These are phyloP conservation scores for Solanum megistacrolobum DNA, from an alignment of 257 asterid genomes.

Conservation along the genomic window DNA sequence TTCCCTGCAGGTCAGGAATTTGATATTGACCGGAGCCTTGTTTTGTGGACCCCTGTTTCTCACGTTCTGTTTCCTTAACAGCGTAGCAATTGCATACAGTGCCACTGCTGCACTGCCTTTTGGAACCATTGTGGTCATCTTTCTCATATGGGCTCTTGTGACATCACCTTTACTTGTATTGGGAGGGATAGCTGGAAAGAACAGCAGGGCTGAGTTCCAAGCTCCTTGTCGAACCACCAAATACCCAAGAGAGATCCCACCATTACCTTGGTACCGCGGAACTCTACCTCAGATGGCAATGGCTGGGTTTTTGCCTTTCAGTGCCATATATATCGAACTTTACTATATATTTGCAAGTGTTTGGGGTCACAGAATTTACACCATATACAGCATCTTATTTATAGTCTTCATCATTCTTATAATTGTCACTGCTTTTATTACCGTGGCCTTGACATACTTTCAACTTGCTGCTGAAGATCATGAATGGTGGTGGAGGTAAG, in stretches of 20 bases:
- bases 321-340: slow-evolving; percentile 24
- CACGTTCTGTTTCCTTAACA: slow-evolving; percentile 24
- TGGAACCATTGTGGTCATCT: slow-evolving; percentile 22
- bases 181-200: slow-evolving; percentile 28
- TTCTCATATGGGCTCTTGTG: slow-evolving; percentile 25
- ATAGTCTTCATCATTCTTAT: slow-evolving; percentile 18
- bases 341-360: slow-evolving; percentile 29
- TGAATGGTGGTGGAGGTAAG: slow-evolving; percentile 32
- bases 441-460: slow-evolving; percentile 20
- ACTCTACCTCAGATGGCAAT: slow-evolving; percentile 30
- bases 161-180: slow-evolving; percentile 24
- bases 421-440: slow-evolving; percentile 20
- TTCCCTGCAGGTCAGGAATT: slow-evolving; percentile 18
- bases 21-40: slow-evolving; percentile 16
- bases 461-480: slow-evolving; percentile 29
- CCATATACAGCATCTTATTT: slow-evolving; percentile 18
- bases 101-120: slow-evolving; percentile 28
- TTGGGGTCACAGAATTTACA: slow-evolving; percentile 29
- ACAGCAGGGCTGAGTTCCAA: slow-evolving; percentile 20
- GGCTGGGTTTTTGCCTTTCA: slow-evolving; percentile 29
- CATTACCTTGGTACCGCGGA: slow-evolving; percentile 23
- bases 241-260: slow-evolving; percentile 28
- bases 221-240: slow-evolving; percentile 30
- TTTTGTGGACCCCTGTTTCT: slow-evolving; percentile 23
- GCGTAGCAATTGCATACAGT: slow-evolving; percentile 20